Percentiles rank a stretch among this genome's conserved stretches.
phyloP scores from a whole-genome alignment of 2,329 filamentous ascomycete species.

The Escovopsis sp. region DNA sequence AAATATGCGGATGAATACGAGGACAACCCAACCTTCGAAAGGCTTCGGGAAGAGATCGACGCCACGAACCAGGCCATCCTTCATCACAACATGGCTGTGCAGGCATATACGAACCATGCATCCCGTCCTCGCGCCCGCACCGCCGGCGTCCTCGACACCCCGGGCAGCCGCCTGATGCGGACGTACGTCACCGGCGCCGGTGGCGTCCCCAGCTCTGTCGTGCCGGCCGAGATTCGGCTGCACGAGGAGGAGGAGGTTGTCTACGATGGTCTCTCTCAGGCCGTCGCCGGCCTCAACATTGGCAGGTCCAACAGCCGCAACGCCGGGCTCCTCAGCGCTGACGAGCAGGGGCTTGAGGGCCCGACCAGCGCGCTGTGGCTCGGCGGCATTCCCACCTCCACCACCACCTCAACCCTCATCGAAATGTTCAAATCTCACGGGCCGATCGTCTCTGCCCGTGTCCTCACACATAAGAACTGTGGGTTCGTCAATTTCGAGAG shows the following conservation, averaged over 20 bases:
- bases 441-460: slow-evolving; percentile 75
- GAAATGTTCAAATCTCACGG: slow-evolving; percentile 95
- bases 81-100: slow-evolving; percentile 84
- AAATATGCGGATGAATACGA: slow-evolving; percentile 80
- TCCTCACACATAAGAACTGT: slow-evolving; percentile 96
- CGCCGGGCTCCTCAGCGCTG: slow-evolving; percentile 51
- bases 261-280: slow-evolving; percentile 68
- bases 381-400: slow-evolving; percentile 91
- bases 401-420: slow-evolving; percentile 83
- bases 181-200: slow-evolving; percentile 61
- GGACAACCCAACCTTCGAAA: slow-evolving; percentile 34
- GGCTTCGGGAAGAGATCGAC: slow-evolving; percentile 45
- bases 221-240: slow-evolving; percentile 57
- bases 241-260: slow-evolving; percentile 60
- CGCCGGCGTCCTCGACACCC: slow-evolving; percentile 77
- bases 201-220: slow-evolving; percentile 54
- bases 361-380: slow-evolving; percentile 93
- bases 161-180: slow-evolving; percentile 47
- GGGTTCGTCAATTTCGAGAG: slow-evolving; percentile 97
- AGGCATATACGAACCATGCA: slow-evolving; percentile 77
- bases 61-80: slow-evolving; percentile 59
- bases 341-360: slow-evolving; percentile 70
- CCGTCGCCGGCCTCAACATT: slow-evolving; percentile 68
- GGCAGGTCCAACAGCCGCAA: slow-evolving; percentile 49
- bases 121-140: slow-evolving; percentile 80